Percentiles rank a stretch among this genome's conserved stretches.
Evolutionary conservation across 83 land plant genomes (phyloP).

Genomic region (Isoetes engelmannii): DNA sequence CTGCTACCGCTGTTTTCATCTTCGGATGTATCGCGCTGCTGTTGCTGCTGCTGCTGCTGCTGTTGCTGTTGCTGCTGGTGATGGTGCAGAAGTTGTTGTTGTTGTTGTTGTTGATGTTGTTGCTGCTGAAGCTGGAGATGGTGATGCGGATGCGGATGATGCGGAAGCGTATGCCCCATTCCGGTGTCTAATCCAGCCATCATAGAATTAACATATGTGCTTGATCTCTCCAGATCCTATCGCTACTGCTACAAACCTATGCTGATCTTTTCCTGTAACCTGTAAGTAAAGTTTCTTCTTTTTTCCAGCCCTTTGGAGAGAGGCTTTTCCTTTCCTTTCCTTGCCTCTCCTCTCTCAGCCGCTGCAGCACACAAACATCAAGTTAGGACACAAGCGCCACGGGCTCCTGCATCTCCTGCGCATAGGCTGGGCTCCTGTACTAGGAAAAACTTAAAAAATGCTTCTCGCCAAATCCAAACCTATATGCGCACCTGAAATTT

Average conservation of each 20-base stretch:
- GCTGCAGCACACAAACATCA: background rate
- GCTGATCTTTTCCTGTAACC: background rate
- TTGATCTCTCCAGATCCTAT: background rate
- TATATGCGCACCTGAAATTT: background rate
- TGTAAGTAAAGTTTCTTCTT: background rate
- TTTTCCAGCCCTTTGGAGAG: too few relatives aligned
- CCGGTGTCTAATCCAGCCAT: background rate
- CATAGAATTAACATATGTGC: background rate
- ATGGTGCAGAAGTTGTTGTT: too few relatives aligned
- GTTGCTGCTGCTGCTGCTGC: too few relatives aligned
- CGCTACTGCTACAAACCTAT: background rate
- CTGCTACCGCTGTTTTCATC: slow-evolving; percentile 12
- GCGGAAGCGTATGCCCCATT: background rate
- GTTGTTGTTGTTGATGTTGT: background rate
- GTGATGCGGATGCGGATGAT: background rate
- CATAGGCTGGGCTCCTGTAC: background rate
- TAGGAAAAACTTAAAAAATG: background rate
- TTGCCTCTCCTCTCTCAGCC: background rate
- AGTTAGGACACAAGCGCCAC: background rate
- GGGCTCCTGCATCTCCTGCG: background rate
- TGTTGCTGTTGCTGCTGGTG: too few relatives aligned
- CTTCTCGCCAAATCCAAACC: background rate
- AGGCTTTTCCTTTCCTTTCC: too few relatives aligned
- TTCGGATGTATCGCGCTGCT: background rate
- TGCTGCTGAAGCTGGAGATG: background rate